Conservation (phyloP, 345 rosid genomes). For the Murraya paniculata region DNA sequence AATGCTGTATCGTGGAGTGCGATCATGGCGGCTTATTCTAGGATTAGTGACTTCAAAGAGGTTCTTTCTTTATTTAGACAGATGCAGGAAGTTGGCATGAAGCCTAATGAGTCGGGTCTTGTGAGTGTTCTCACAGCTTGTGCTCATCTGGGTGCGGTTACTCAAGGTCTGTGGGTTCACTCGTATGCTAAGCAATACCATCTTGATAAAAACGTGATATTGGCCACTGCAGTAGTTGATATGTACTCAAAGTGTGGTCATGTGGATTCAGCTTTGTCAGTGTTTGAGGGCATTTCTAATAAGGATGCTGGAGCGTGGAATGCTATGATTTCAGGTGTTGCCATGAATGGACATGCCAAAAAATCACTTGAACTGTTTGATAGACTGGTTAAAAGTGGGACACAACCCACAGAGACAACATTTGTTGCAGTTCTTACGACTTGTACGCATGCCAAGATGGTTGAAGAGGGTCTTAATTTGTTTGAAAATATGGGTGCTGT, state of each 20-base stretch:
- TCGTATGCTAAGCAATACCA: conserved; percentile 22
- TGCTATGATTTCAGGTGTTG: conserved; percentile 35
- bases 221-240: conserved; percentile 38
- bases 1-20: conserved; percentile 37
- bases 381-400: conserved; percentile 21
- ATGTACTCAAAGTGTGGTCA: conserved; percentile 37
- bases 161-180: conserved; percentile 39
- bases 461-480: conserved; percentile 27
- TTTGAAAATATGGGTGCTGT: conserved; percentile 24
- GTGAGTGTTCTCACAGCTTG: conserved; percentile 39
- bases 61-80: conserved; percentile 31
- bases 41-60: conserved; percentile 29
- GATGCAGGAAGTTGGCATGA: conserved; percentile 25
- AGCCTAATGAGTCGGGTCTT: conserved; percentile 36
- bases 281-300: conserved; percentile 24
- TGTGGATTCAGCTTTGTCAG: conserved; percentile 23
- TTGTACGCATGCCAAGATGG: conserved; percentile 30
- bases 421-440: conserved; percentile 28
- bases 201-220: conserved; percentile 23
- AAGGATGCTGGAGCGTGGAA: conserved; percentile 40
- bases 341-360: conserved; percentile 30
- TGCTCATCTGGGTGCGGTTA: conserved; percentile 32
- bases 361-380: conserved; percentile 29
- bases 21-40: conserved; percentile 39
- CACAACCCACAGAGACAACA: conserved; percentile 33